Evolutionary conservation across 2,329 filamentous ascomycete genomes (phyloP), one percentile per base, ranked within the genome.

Genomic region (Scortechinia acanthostroma): DNA sequence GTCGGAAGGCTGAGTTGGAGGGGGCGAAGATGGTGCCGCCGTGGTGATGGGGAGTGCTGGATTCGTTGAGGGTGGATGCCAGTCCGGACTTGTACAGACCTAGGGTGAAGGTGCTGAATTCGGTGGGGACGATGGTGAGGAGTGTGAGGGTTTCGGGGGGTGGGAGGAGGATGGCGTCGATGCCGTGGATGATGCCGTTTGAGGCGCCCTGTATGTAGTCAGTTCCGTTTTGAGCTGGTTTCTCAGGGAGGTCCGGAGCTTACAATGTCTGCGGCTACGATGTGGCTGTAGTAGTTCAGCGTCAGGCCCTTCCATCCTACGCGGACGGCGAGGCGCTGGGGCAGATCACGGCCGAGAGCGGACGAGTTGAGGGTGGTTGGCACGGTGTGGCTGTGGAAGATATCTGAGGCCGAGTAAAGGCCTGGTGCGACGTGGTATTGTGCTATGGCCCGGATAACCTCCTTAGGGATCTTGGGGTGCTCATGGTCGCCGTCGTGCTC

Each of bases 101-200:
- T 4, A 91, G 76, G 44, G 84, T 73, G 1, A 94, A 76, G 0
- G 89, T 95, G 51, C 82, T 88, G 70, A 95, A 95, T 49, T 82
- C 73, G 42, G 69, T 64, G 0, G 90, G 89, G 56, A 95, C 74
- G 22, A 91, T 79, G 6, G 76, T 72, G 56, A 95, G 74, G 22
- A 91, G 79, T 6, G 76, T 71, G 42, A 80, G 61, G 46, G 65
- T 55, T 21, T 56, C 58, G 45, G 78, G 70, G 0, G 90, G 91
- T 2, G 89, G 89, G 5, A 91, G 55, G n/a, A 95, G 73, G 45
- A 93, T 69, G 49, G 70, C 73, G 65, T 90, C 79, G 45, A 95
- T 66, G 40, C 77, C 85, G 62, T 95, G 90, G 51, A 94, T 78
- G 30, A 93, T 71, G 35, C 91, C 90, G 57, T 95, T 95, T 49